Percentiles rank a stretch among this genome's conserved stretches.
These are phyloP conservation scores for Gossypium rotundifolium DNA, from an alignment of 345 rosid species.

Conservation along the genomic window DNA sequence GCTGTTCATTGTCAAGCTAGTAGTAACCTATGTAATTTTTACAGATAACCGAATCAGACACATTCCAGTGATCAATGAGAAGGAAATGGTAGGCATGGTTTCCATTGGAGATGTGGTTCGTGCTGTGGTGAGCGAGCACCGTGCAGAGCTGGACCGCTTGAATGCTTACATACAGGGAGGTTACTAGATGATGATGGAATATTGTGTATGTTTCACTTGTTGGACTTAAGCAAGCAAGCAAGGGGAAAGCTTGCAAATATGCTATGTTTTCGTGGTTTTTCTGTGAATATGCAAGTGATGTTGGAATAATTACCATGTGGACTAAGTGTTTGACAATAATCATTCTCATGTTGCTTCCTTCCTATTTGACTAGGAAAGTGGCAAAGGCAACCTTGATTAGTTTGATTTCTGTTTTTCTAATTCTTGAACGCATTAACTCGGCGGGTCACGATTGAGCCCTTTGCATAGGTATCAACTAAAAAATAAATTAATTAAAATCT, in stretches of 20 bases:
- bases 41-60: slow-evolving; percentile 94
- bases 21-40: slow-evolving; percentile 12
- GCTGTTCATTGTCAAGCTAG: not conserved
- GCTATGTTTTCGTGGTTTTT: slow-evolving; percentile 2
- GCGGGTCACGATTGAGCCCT: too few relatives aligned
- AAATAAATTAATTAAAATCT: too few relatives aligned
- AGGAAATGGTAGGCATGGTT: slow-evolving; percentile 93
- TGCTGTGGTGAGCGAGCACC: slow-evolving; percentile 90
- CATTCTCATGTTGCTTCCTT: slow-evolving; percentile 1
- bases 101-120: slow-evolving; percentile 99
- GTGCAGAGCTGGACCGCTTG: slow-evolving; percentile 86
- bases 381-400: not conserved
- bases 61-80: slow-evolving; percentile 77
- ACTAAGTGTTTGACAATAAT: slow-evolving; percentile 3
- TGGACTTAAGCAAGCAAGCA: slow-evolving; percentile 12
- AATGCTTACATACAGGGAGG: slow-evolving; percentile 94
- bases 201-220: not conserved
- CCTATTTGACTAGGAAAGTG: not conserved
- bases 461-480: too few relatives aligned
- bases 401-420: not conserved
- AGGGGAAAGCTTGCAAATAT: slow-evolving; percentile 7
- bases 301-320: slow-evolving; percentile 9
- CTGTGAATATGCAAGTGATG: not conserved
- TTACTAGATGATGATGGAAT: slow-evolving; percentile 44
- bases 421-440: too few relatives aligned